A percentile compares a stretch with the other conserved stretches of the same genome.
Evolutionary conservation across 768 basidiomycete species (phyloP).

Genomic region (Hypholoma fasciculare): DNA sequence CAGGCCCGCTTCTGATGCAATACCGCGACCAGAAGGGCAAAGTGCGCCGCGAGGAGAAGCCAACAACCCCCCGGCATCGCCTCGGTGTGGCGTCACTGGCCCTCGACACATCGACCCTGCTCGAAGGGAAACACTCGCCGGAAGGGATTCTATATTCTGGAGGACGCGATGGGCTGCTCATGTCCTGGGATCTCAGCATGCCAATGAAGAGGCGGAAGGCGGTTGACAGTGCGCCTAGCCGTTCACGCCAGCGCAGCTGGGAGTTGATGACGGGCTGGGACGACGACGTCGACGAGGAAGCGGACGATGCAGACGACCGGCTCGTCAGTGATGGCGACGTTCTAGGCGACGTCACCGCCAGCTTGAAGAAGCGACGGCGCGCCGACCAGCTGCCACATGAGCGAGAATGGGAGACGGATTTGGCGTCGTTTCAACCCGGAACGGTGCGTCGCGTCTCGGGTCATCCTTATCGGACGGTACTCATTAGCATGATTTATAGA

Average conservation of each 20-base stretch:
- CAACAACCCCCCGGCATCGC: slow-evolving; percentile 74
- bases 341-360: slow-evolving; percentile 62
- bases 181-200: slow-evolving; percentile 84
- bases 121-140: slow-evolving; percentile 64
- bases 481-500: slow-evolving; percentile 7
- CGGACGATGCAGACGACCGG: slow-evolving; percentile 59
- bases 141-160: slow-evolving; percentile 91
- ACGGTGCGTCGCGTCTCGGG: slow-evolving; percentile 39
- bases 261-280: slow-evolving; percentile 86
- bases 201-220: slow-evolving; percentile 45
- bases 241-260: slow-evolving; percentile 48
- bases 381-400: slow-evolving; percentile 57
- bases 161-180: slow-evolving; percentile 84
- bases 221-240: slow-evolving; percentile 20
- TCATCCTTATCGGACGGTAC: not conserved
- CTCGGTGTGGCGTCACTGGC: slow-evolving; percentile 88
- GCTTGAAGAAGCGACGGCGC: slow-evolving; percentile 31
- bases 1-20: slow-evolving; percentile 64
- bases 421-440: slow-evolving; percentile 45
- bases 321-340: slow-evolving; percentile 71
- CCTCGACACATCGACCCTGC: slow-evolving; percentile 78
- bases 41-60: slow-evolving; percentile 16
- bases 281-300: slow-evolving; percentile 69
- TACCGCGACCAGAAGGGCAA: slow-evolving; percentile 22
- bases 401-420: slow-evolving; percentile 79